Evolutionary conservation across 225 moss, liverwort and hornwort species (phyloP), one percentile per base, ranked within the genome.

Genomic region (Lunularia cruciata): DNA sequence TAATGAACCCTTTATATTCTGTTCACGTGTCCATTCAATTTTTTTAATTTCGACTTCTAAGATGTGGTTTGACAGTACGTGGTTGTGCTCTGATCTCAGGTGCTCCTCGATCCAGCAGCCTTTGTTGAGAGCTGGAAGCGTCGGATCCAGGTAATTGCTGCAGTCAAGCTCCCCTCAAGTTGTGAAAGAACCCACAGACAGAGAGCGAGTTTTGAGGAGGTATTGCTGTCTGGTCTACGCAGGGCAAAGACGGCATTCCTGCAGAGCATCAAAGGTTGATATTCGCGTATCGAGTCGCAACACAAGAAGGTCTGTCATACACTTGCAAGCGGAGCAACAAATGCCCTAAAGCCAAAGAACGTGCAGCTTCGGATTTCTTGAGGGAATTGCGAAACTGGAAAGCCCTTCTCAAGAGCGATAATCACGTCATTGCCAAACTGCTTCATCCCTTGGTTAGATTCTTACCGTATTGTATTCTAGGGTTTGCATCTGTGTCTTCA

Each of bases 161-260:
- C 49, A 8, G 18, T 51, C 12, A 19, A 12, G n/a, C n/a, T n/a
- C n/a, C n/a, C n/a, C n/a, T n/a, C n/a, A n/a, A n/a, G n/a, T n/a
- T n/a, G n/a, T n/a, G n/a, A n/a, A n/a, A n/a, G n/a, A n/a, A n/a
- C n/a, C n/a, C n/a, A n/a, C n/a, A n/a, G n/a, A n/a, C n/a, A n/a
- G n/a, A n/a, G n/a, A n/a, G n/a, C n/a, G n/a, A n/a, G n/a, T n/a
- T n/a, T n/a, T n/a, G 28, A 48, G 45, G 26, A 71, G 8, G 20
- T 54, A 37, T 49, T 25, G 15, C 57, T 33, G 14, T 36, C n/a
- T 19, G 65, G 20, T 65, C 37, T 26, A 30, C 36, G 58, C 72
- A 86, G 86, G 86, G 83, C 32, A 86, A 86, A 70, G 83, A 86
- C 74, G 86, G 86, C 35, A 83, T 86, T 69, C 83, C 86, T 32